These are phyloP conservation scores for Symbiodinium pilosum DNA, from an alignment of 73 alveolate genomes.

Conservation along the genomic window DNA sequence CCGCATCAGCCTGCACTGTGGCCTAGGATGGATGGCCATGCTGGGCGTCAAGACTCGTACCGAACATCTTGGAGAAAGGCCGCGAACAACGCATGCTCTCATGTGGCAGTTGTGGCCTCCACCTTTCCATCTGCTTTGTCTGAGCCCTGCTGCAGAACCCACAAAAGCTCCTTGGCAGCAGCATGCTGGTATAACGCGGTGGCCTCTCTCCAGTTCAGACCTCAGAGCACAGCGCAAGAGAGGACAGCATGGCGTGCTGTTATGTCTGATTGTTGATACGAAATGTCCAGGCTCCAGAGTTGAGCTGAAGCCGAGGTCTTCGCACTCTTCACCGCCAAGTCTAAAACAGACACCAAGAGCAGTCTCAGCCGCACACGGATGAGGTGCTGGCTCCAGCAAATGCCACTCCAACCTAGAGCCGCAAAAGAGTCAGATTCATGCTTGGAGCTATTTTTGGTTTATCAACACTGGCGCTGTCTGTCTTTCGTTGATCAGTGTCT, in stretches of 20 bases:
- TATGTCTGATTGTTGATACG: too few relatives aligned
- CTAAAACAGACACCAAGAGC: too few relatives aligned
- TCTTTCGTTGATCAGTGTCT: too few relatives aligned
- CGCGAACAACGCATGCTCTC: too few relatives aligned
- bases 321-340: too few relatives aligned
- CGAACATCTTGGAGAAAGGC: conserved; percentile 50
- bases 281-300: too few relatives aligned
- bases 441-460: too few relatives aligned
- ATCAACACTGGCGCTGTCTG: too few relatives aligned
- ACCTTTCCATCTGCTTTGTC: too few relatives aligned
- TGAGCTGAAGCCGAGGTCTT: too few relatives aligned
- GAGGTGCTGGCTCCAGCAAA: neutral
- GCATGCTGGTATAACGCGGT: neutral
- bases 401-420: neutral
- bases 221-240: neutral
- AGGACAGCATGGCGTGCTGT: neutral
- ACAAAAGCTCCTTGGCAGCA: neutral
- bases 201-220: neutral
- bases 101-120: neutral
- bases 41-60: conserved; percentile 68
- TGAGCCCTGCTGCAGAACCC: neutral
- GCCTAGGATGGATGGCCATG: conserved; percentile 53
- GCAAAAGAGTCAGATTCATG: too few relatives aligned
- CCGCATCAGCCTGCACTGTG: too few relatives aligned
- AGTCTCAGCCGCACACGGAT: neutral